These are phyloP conservation scores for Termitomyces sp. DNA, from an alignment of 768 basidiomycete species.

Conservation along the genomic window DNA sequence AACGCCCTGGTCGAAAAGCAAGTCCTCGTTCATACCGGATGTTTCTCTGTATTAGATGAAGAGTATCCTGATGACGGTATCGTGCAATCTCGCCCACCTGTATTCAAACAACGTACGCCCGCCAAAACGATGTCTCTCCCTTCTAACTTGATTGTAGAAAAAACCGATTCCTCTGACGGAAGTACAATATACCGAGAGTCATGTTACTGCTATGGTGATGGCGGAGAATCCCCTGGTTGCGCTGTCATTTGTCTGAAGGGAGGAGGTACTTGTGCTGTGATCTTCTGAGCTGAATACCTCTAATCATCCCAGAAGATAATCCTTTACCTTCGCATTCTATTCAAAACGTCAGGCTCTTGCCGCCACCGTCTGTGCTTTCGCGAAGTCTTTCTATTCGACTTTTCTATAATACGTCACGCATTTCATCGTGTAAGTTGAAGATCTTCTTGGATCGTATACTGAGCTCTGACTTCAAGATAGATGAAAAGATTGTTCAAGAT, in stretches of 20 bases:
- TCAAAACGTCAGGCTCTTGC: not conserved
- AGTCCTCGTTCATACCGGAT: constrained; percentile 64
- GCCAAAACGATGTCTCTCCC: not conserved
- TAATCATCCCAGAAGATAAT: constrained; percentile 7
- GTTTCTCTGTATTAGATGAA: constrained; percentile 38
- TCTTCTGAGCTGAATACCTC: not conserved
- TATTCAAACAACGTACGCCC: constrained; percentile 34
- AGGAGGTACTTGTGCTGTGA: constrained; percentile 18
- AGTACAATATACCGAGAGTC: constrained; percentile 39
- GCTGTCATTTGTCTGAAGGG: constrained; percentile 39
- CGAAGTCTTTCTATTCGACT: constrained; percentile 35
- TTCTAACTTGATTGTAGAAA: not conserved
- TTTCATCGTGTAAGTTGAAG: constrained; percentile 22
- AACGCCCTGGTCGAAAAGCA: constrained; percentile 74
- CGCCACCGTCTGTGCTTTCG: not conserved
- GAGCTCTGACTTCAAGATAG: constrained; percentile 10
- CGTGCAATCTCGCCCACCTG: constrained; percentile 28
- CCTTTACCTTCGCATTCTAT: constrained; percentile 4
- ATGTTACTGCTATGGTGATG: constrained; percentile 34
- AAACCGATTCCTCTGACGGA: constrained; percentile 2
- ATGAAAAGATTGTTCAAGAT: constrained; percentile 13
- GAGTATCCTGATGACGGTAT: constrained; percentile 36
- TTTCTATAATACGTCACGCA: constrained; percentile 32
- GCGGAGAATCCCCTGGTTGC: constrained; percentile 27
- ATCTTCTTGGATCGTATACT: not conserved